Conservation (phyloP, 225 moss, liverwort and hornwort genomes). For the Bryum argenteum region DNA sequence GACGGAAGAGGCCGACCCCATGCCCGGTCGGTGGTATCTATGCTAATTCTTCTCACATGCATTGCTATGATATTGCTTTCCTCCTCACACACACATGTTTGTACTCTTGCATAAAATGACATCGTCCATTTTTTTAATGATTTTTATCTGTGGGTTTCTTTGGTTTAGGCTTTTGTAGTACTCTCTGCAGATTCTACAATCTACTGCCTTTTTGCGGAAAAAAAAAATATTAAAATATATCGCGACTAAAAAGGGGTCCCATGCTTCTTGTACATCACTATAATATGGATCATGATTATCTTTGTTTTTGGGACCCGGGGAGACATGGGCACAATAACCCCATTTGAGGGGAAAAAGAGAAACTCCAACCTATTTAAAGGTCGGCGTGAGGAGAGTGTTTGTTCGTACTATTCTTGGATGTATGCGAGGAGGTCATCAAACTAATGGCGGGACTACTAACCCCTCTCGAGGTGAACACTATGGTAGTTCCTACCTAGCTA, state of each 20-base stretch:
- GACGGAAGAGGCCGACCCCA: background rate
- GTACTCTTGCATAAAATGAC: background rate
- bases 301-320: no score
- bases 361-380: no score
- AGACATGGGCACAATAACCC: no score
- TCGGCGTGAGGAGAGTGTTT: no score
- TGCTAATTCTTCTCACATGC: background rate
- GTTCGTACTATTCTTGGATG: no score
- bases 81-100: slow-evolving; percentile 19
- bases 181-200: background rate
- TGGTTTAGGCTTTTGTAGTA: background rate
- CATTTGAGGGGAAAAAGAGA: no score
- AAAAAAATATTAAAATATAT: background rate
- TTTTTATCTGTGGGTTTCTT: background rate
- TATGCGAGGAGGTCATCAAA: no score
- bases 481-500: no score
- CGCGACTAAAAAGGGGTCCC: background rate
- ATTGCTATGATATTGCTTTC: background rate
- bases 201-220: background rate
- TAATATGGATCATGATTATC: no score
- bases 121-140: background rate
- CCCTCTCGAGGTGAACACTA: no score
- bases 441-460: no score
- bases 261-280: background rate
- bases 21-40: background rate